Conservation (phyloP, 371 early-diverging fungal species). For the Mucor racemosus region DNA sequence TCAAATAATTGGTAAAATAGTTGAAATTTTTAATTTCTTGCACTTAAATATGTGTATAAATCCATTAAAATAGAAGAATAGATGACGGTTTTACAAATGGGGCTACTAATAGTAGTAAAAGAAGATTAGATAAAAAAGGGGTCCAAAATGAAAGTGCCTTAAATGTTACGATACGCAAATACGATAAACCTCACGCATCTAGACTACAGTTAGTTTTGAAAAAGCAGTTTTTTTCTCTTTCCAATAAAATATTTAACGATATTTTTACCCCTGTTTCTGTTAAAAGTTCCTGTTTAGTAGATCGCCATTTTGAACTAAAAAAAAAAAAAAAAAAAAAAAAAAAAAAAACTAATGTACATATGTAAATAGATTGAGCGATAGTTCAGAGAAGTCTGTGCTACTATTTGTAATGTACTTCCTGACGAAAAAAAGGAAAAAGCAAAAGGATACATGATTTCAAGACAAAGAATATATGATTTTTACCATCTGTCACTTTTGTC, state of each 20-base stretch:
- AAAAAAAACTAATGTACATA: slow-evolving; percentile 3
- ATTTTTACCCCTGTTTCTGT: not conserved
- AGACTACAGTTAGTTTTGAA: too few species aligned
- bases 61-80: too few species aligned
- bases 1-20: too few species aligned
- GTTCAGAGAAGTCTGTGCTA: slow-evolving; percentile 3
- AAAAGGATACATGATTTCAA: too few species aligned
- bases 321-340: not conserved
- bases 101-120: too few species aligned
- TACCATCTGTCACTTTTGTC: not conserved
- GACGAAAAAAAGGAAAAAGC: not conserved
- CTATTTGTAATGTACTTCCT: not conserved
- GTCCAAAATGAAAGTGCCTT: too few species aligned
- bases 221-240: not conserved
- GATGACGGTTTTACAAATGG: too few species aligned
- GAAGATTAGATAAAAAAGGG: too few species aligned
- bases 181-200: not conserved
- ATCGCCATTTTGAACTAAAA: slow-evolving; percentile 2
- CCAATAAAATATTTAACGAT: not conserved
- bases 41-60: too few species aligned
- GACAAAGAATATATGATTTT: too few species aligned
- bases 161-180: not conserved
- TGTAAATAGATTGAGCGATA: not conserved
- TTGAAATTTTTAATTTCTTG: too few species aligned
- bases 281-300: not conserved